Evolutionary conservation across 345 rosid species (phyloP).

Genomic region (Brassica cretica): DNA sequence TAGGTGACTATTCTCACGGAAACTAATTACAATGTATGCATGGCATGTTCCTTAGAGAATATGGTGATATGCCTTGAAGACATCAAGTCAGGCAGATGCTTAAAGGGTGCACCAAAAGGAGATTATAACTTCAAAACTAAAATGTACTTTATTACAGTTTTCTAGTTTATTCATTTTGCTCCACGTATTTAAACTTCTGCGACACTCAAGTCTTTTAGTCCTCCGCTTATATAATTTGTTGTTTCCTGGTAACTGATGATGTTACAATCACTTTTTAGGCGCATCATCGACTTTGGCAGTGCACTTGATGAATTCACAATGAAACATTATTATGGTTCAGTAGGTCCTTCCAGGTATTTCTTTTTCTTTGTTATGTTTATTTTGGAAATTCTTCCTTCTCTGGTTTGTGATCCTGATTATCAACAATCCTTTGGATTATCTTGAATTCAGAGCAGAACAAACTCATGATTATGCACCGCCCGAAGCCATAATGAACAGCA

Average conservation of each 20-base stretch:
- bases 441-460: slow-evolving; percentile 74
- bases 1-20: slow-evolving; percentile 20
- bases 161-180: slow-evolving; percentile 24
- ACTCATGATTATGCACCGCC: slow-evolving; percentile 84
- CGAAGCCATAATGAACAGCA: slow-evolving; percentile 77
- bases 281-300: slow-evolving; percentile 95
- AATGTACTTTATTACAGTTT: slow-evolving; percentile 49
- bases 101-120: slow-evolving; percentile 61
- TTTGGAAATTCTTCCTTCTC: slow-evolving; percentile 1
- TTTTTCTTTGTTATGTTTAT: slow-evolving; percentile 12
- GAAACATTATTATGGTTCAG: slow-evolving; percentile 74
- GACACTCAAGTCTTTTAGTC: background rate
- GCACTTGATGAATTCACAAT: slow-evolving; percentile 81
- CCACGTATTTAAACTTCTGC: slow-evolving; percentile 8
- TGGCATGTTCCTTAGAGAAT: slow-evolving; percentile 59
- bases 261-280: slow-evolving; percentile 51
- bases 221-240: background rate
- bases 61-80: slow-evolving; percentile 96
- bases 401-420: slow-evolving; percentile 15
- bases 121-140: slow-evolving; percentile 59
- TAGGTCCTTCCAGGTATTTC: slow-evolving; percentile 87
- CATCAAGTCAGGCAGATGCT: slow-evolving; percentile 68
- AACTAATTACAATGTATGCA: slow-evolving; percentile 19
- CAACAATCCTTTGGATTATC: slow-evolving; percentile 19
- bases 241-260: slow-evolving; percentile 17